Evolutionary conservation across 495 filamentous ascomycete species (phyloP).

Genomic region (Halenospora varia): DNA sequence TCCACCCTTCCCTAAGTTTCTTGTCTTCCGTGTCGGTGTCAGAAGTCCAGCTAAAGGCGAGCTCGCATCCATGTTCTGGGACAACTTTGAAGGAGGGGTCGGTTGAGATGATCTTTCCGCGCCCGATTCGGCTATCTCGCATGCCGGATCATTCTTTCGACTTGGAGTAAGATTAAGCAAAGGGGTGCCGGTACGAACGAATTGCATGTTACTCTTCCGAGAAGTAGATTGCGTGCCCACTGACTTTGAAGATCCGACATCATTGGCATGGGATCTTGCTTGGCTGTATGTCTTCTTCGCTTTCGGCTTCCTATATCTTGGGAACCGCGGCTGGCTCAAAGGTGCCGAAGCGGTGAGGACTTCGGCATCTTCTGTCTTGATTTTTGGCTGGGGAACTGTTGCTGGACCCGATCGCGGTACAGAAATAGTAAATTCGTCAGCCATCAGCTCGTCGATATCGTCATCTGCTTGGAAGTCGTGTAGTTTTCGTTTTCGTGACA

Average conservation of each 20-base stretch:
- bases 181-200: slow-evolving; percentile 1
- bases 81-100: slow-evolving; percentile 19
- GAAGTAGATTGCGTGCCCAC: neutral
- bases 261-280: neutral
- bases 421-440: neutral
- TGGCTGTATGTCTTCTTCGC: neutral
- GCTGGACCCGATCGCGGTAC: neutral
- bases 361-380: slow-evolving; percentile 14
- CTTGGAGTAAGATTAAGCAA: slow-evolving; percentile 13
- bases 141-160: neutral
- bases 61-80: slow-evolving; percentile 2
- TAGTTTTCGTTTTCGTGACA: slow-evolving; percentile 17
- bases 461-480: neutral
- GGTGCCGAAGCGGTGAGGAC: neutral
- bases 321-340: neutral
- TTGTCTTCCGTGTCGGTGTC: slow-evolving; percentile 7
- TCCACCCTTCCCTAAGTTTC: slow-evolving; percentile 7
- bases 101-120: slow-evolving; percentile 2
- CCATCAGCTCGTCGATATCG: slow-evolving; percentile 17
- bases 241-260: neutral
- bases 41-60: slow-evolving; percentile 5
- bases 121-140: slow-evolving; percentile 10
- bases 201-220: neutral
- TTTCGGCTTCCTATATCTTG: neutral
- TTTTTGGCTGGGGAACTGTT: neutral